Evolutionary conservation across 345 rosid species (phyloP).

Genomic region (Eucalyptus sideroxylon): DNA sequence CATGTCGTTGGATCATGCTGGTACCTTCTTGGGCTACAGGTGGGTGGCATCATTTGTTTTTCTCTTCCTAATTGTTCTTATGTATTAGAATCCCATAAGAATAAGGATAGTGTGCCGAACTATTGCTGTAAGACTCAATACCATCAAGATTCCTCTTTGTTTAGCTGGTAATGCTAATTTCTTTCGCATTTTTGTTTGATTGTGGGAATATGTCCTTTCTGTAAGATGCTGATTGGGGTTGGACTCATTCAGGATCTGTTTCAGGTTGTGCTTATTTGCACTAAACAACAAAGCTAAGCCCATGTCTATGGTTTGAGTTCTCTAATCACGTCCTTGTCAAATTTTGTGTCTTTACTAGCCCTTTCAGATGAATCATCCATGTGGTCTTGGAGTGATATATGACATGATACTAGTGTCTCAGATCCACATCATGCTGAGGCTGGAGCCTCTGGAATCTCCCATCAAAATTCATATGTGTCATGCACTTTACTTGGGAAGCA

Average conservation of each 20-base stretch:
- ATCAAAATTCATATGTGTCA: not conserved
- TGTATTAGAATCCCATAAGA: not conserved
- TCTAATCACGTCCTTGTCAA: not conserved
- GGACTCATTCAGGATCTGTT: not conserved
- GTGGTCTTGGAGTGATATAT: not conserved
- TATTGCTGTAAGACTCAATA: not conserved
- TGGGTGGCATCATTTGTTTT: not conserved
- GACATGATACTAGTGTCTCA: not conserved
- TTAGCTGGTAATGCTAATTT: not conserved
- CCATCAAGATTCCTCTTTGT: not conserved
- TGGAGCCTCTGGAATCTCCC: not conserved
- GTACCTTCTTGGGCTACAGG: slow-evolving; percentile 92
- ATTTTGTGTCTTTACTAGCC: not conserved
- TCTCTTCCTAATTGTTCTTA: not conserved
- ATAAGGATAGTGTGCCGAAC: not conserved
- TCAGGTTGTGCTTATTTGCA: not conserved
- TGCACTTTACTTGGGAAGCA: not conserved
- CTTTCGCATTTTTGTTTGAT: not conserved
- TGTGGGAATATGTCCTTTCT: not conserved
- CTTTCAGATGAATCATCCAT: not conserved
- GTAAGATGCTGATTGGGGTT: not conserved
- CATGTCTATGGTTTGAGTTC: not conserved
- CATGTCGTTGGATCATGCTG: slow-evolving; percentile 78
- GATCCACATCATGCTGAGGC: not conserved
- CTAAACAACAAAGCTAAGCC: not conserved